Evolutionary conservation across 1,139 yeast genomes (phyloP), one percentile per base, ranked within the genome.

Genomic region (Diutina siamensis): DNA sequence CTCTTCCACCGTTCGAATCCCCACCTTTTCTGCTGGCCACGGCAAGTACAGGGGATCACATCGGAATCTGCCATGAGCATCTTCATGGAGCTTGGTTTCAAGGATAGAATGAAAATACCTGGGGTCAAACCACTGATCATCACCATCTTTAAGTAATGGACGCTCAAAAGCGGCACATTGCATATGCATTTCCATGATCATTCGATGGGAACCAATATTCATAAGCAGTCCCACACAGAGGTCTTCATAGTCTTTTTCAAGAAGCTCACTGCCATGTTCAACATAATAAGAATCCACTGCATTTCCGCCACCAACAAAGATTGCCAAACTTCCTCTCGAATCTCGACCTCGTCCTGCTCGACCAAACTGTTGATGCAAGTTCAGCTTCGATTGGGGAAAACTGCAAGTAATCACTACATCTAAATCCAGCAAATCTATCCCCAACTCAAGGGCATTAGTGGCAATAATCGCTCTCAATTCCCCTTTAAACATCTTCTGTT

Each of bases 141-240:
- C 96, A 2, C 63, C 58, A 0, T 67, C 70, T 3, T 73, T 57
- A 32, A 58, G 60, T 2, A 92, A 66, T 0, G 95, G 92, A 35
- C 74, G 57, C 57, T 92, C 99, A 57, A 77, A 83, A 0, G 97
- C 95, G 0, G 97, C 97, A 67, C 98, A 92, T 55, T 89, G 97
- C 31, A 89, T 60, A 64, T 92, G 98, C 38, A 83, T 80, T 52
- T 85, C 94, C 51, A 84, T 56, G 2, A 88, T 58, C 44, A 67
- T 52, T 45, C 59, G 59, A 48, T 65, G 63, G 22, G 64, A 61
- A 1, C 65, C 65, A 46, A 62, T 56, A 18, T 64, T 68, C 44
- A 68, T 54, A 25, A 71, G 55, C 0, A 71, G 66, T 5, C 59
- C 64, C 3, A 71, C 72, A 48, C 74, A 68, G 33, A 70, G 55